Percentiles rank a stretch among this genome's conserved stretches.
phyloP scores from a whole-genome alignment of 129 eudicot genomes.

The Tagetes patula region DNA sequence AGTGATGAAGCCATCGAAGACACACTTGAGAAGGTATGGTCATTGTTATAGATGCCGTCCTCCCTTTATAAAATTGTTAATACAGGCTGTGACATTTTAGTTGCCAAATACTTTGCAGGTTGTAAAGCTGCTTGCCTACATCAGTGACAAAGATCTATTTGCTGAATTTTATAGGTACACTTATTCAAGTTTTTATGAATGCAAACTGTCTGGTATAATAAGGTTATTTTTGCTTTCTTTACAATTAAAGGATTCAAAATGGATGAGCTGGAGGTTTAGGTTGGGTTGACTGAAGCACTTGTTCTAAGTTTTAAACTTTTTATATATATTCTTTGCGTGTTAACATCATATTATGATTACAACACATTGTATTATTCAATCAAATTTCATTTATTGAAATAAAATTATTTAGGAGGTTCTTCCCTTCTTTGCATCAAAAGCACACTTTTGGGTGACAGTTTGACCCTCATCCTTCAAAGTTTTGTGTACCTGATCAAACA shows the following conservation, averaged over 20 bases:
- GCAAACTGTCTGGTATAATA: too few relatives aligned
- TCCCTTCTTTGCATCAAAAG: not conserved
- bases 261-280: not conserved
- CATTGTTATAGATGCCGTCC: not conserved
- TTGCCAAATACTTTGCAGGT: constrained; percentile 46
- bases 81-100: not conserved
- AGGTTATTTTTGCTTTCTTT: too few relatives aligned
- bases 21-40: constrained; percentile 83
- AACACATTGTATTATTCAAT: not conserved
- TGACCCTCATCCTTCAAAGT: not conserved
- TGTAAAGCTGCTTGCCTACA: constrained; percentile 88
- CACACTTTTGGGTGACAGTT: not conserved
- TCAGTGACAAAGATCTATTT: constrained; percentile 88
- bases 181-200: too few relatives aligned
- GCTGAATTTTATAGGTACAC: constrained; percentile 83
- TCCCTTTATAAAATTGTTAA: not conserved
- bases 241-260: too few relatives aligned
- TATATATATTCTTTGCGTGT: not conserved
- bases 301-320: not conserved
- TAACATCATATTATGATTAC: not conserved
- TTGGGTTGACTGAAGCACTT: constrained; percentile 9
- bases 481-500: not conserved
- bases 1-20: constrained; percentile 98
- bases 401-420: not conserved
- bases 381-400: not conserved